Evolutionary conservation across 441 rosid genomes (phyloP).

Genomic region (Mallotus japonicus): DNA sequence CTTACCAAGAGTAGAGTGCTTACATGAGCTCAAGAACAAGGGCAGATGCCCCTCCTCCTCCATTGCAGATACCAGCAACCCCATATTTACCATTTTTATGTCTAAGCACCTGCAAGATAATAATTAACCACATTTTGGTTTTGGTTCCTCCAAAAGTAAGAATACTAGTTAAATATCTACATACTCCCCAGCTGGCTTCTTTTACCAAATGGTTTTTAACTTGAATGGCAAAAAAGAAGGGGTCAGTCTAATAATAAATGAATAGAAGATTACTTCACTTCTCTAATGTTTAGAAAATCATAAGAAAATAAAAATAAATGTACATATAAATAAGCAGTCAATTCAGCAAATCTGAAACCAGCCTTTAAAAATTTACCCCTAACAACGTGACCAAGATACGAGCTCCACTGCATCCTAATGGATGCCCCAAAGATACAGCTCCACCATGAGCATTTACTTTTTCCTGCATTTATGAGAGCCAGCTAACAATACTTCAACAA

Average conservation of each 20-base stretch:
- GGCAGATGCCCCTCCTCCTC: conserved; percentile 98
- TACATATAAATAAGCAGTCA: not conserved
- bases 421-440: conserved; percentile 94
- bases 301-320: not conserved
- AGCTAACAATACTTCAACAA: not conserved
- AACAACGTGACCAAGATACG: conserved; percentile 82
- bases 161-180: not conserved
- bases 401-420: conserved; percentile 98
- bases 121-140: conserved; percentile 6
- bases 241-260: not conserved
- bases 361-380: conserved; percentile 59
- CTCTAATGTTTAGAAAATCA: not conserved
- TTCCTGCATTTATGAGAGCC: conserved; percentile 45
- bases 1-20: conserved; percentile 33
- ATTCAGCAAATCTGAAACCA: conserved; percentile 1
- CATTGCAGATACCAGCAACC: conserved; percentile 84
- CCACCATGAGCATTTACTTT: conserved; percentile 90
- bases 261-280: not conserved
- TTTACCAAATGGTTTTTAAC: not conserved
- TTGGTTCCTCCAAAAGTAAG: conserved; percentile 5
- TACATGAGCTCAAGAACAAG: conserved; percentile 88
- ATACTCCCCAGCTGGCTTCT: conserved; percentile 12
- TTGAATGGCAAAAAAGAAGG: not conserved
- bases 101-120: conserved; percentile 63
- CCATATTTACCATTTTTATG: conserved; percentile 81